Evolutionary conservation across 192 early-diverging fungal species (phyloP), one percentile per base, ranked within the genome.

Genomic region (Haplosporangium gracile): DNA sequence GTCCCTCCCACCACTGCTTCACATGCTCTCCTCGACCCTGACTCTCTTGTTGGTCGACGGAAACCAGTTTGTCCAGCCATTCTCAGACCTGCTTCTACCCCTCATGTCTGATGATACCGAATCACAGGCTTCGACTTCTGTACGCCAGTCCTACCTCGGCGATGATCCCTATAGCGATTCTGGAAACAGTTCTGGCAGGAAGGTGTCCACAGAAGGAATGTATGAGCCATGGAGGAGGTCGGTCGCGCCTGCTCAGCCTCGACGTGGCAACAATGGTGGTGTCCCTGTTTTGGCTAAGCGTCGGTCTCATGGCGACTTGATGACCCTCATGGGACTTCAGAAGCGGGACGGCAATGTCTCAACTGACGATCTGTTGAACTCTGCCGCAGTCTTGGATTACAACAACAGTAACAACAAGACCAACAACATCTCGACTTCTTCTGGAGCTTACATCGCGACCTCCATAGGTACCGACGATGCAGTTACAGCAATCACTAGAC

Each of bases 31-130:
- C 8, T 68, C 79, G 32, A 85, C 82, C 15, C 34, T 88, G 18
- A 75, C 78, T 0, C 71, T 70, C 16, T 71, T 88, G 32, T 40
- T 85, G 53, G 82, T 85, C 39, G 88, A 88, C 26, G 88, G 80
- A 22, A 88, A 88, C 72, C 79, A 83, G 68, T 88, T 88, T 72
- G 82, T 82, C 18, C 71, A 55, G 47, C 79, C 88, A 24, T 88
- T 85, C 43, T 77, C 68, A 11, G 88, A 88, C 38, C 29, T 88
- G n/a, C 73, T 88, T 36, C 79, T 81, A 57, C 79, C 84, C 22
- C 75, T 86, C 39, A 74, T 81, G 75, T 36, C 55, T 0, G 76
- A 74, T 0, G 78, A 85, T 5, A 76, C 63, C 5, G 72, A 70
- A 2, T 80, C 76, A 2, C 60, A 65, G 29, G 60, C 60, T 11